Evolutionary conservation across 1,284 basidiomycete genomes (phyloP).

Genomic region (Taiwanofungus camphoratus): DNA sequence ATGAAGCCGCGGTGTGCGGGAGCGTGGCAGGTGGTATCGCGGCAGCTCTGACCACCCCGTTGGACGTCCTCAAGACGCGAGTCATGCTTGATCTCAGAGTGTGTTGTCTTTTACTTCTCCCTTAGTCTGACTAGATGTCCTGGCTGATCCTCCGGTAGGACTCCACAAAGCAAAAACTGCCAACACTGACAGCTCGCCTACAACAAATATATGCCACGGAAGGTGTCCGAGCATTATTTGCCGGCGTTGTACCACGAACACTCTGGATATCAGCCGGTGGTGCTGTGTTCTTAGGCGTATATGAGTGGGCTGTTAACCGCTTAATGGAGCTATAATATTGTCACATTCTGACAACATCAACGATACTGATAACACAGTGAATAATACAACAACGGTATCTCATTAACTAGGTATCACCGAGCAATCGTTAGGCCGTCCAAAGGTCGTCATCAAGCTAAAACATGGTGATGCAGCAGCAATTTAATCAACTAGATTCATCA

Average conservation of each 20-base stretch:
- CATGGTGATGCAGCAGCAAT: too few relatives aligned
- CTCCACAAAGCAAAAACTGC: constrained; percentile 42
- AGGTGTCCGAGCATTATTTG: constrained; percentile 75
- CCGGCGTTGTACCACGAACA: constrained; percentile 87
- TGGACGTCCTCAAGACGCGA: constrained; percentile 96
- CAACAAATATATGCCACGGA: constrained; percentile 67
- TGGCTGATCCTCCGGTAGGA: constrained; percentile 31
- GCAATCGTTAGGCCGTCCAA: too few relatives aligned
- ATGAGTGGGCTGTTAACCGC: constrained; percentile 55
- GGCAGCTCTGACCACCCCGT: constrained; percentile 87
- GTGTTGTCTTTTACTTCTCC: constrained; percentile 21
- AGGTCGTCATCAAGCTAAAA: background rate
- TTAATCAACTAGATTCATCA: background rate
- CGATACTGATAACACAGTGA: background rate
- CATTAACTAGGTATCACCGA: constrained; percentile 1
- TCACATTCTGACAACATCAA: background rate
- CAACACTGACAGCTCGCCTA: constrained; percentile 52
- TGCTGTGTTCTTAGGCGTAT: constrained; percentile 93
- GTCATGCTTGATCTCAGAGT: constrained; percentile 92
- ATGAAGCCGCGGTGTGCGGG: constrained; percentile 90
- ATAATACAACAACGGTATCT: background rate
- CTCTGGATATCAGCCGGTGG: constrained; percentile 96
- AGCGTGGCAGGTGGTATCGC: constrained; percentile 88
- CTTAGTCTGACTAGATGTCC: background rate
- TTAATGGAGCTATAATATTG: constrained; percentile 11